phyloP scores from a whole-genome alignment of 805 yeast genomes.

The Barnettozyma pratensis region DNA sequence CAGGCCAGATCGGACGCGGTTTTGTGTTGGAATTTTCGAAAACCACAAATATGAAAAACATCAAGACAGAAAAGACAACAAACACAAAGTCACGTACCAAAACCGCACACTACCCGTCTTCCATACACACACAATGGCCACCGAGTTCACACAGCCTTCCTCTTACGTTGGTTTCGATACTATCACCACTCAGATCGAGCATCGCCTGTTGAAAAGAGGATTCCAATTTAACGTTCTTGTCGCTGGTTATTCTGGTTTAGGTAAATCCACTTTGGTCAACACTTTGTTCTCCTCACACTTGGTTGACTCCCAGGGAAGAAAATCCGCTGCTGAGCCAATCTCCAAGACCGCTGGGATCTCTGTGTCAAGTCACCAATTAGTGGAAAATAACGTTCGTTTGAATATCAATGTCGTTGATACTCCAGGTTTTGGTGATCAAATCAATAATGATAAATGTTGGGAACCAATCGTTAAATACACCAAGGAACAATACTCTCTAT shows the following conservation, averaged over 20 bases:
- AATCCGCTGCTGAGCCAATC: slow-evolving; percentile 60
- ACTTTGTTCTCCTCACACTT: slow-evolving; percentile 84
- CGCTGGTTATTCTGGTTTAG: slow-evolving; percentile 91
- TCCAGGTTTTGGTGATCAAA: slow-evolving; percentile 97
- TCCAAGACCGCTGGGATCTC: slow-evolving; percentile 84
- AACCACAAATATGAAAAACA: not conserved
- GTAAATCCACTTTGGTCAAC: slow-evolving; percentile 88
- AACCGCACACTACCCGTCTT: not conserved
- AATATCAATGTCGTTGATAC: slow-evolving; percentile 90
- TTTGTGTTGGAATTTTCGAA: slow-evolving; percentile 5
- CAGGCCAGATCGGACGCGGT: slow-evolving; percentile 1
- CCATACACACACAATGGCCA: not conserved
- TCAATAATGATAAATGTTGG: slow-evolving; percentile 94
- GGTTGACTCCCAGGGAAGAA: slow-evolving; percentile 70
- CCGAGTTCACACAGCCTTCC: slow-evolving; percentile 37
- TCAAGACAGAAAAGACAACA: not conserved
- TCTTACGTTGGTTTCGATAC: slow-evolving; percentile 95
- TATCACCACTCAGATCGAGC: slow-evolving; percentile 92
- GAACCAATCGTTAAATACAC: slow-evolving; percentile 92
- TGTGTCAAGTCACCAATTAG: slow-evolving; percentile 59
- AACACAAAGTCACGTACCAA: slow-evolving; percentile 1
- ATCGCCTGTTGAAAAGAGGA: slow-evolving; percentile 84
- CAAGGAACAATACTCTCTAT: slow-evolving; percentile 90
- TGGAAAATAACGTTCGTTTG: slow-evolving; percentile 84
- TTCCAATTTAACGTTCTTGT: slow-evolving; percentile 92